A percentile compares a stretch with the other conserved stretches of the same genome.
phyloP scores from a whole-genome alignment of 768 basidiomycete species.

The Leccinum rimulosum region DNA sequence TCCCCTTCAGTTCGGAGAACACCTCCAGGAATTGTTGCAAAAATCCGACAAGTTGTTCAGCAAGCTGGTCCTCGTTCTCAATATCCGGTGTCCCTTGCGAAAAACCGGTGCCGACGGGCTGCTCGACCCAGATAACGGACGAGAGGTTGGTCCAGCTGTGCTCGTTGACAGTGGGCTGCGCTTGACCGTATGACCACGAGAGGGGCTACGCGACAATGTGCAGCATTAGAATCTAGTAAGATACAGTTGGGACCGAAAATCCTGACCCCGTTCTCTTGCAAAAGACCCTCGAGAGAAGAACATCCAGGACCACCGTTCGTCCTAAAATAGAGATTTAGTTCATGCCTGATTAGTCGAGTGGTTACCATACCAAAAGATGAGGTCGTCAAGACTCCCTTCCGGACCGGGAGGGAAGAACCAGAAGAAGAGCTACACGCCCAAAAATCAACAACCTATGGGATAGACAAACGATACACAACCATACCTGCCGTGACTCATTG shows the following conservation, averaged over 20 bases:
- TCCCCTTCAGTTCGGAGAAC: slow-evolving; percentile 69
- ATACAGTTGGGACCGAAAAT: slow-evolving; percentile 15
- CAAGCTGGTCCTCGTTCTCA: slow-evolving; percentile 56
- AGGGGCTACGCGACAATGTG: slow-evolving; percentile 47
- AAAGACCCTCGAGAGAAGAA: slow-evolving; percentile 65
- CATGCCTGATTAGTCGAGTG: not conserved
- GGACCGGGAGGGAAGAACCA: slow-evolving; percentile 84
- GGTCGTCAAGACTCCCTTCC: slow-evolving; percentile 64
- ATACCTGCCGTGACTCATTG: slow-evolving; percentile 67
- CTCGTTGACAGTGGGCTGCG: slow-evolving; percentile 60
- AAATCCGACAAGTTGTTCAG: slow-evolving; percentile 54
- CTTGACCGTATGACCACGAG: slow-evolving; percentile 62
- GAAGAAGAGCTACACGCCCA: slow-evolving; percentile 59
- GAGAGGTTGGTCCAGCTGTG: slow-evolving; percentile 81
- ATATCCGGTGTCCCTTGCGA: slow-evolving; percentile 68
- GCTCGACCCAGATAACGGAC: slow-evolving; percentile 74
- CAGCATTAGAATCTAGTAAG: slow-evolving; percentile 3
- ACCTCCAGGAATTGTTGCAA: slow-evolving; percentile 73
- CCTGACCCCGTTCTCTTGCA: slow-evolving; percentile 74
- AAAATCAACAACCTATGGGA: not conserved
- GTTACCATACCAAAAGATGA: slow-evolving; percentile 63
- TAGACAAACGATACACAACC: too few species aligned
- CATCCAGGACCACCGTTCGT: slow-evolving; percentile 80
- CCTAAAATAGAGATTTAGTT: slow-evolving; percentile 36
- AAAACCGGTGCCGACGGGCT: slow-evolving; percentile 79